Evolutionary conservation across 2,329 filamentous ascomycete species (phyloP).

Genomic region (Claviceps quebecensis): DNA sequence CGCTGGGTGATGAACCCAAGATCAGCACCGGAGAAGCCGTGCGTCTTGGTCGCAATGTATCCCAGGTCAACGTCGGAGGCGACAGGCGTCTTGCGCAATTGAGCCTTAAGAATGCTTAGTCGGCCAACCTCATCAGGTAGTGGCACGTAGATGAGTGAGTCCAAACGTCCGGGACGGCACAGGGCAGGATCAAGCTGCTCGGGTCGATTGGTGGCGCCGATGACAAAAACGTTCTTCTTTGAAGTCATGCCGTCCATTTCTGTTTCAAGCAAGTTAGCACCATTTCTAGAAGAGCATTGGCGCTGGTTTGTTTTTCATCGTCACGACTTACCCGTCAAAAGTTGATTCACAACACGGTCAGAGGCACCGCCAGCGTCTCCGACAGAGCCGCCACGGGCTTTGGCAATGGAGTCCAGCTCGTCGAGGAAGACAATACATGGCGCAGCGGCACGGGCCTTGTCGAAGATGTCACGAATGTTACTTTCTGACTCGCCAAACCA

Average conservation of each 20-base stretch:
- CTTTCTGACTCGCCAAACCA: conserved; percentile 99
- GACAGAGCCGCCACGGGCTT: conserved; percentile 92
- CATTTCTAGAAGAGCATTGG: not conserved
- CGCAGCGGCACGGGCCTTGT: conserved; percentile 95
- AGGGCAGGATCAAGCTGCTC: conserved; percentile 97
- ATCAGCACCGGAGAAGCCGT: conserved; percentile 99
- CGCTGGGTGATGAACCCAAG: conserved; percentile 97
- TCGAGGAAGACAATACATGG: conserved; percentile 98
- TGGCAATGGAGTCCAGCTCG: conserved; percentile 96
- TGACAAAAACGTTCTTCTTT: conserved; percentile 99
- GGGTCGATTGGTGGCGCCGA: conserved; percentile 94
- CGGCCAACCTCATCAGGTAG: conserved; percentile 86
- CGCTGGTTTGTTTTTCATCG: too few relatives aligned
- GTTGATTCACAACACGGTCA: conserved; percentile 99
- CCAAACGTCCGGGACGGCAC: conserved; percentile 95
- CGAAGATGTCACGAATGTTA: conserved; percentile 99
- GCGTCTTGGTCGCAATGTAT: conserved; percentile 91
- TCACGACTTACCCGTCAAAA: conserved; percentile 66
- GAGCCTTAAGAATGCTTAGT: conserved; percentile 79
- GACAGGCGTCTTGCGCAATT: conserved; percentile 96
- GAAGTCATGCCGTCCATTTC: conserved; percentile 99
- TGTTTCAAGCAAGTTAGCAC: conserved; percentile 29
- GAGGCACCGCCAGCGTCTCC: conserved; percentile 96
- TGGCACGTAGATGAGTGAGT: conserved; percentile 96
- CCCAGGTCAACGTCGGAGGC: conserved; percentile 72